Evolutionary conservation across 73 alveolate genomes (phyloP), one percentile per base, ranked within the genome.

Genomic region (Paramecium sexaurelia): DNA sequence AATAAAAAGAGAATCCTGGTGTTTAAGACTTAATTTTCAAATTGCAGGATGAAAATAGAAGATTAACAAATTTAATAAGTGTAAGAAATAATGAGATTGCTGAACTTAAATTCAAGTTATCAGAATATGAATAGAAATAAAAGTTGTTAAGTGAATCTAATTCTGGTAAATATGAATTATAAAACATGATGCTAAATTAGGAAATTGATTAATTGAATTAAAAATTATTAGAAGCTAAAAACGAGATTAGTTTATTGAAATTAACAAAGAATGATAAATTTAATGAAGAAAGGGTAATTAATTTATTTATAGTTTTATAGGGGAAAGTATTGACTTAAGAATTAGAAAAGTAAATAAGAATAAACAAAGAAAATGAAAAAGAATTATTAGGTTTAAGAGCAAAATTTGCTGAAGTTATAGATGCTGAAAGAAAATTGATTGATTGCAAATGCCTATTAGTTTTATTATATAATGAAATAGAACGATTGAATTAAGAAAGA

Each of bases 271-370:
- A 78, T 41, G 90, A 78, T 78, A 78, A 78, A 78, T 78, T 78
- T 27, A 78, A 26, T 41, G 90, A 78, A 78, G 90, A 78, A 22
- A 78, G 90, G 22, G 90, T 78, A 78, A 41, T 5, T 8, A 8
- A 29, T 35, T 32, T 29, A 26, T 40, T 78, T 9, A 22, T 17
- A 41, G 22, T 6, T 24, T 39, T 22, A n/a, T 78, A 78, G 90
- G 90, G 90, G 8, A 37, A 40, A 40, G 20, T 78, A 78, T 43
- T 78, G 27, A 78, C 90, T 22, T 43, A 78, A 78, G 90, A 78
- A 78, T 78, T 78, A 33, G 90, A 78, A 9, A 78, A 43, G 43
- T 78, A 78, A 55, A 78, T 45, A 10, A 24, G 55, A 33, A 78
- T 78, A 11, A 78, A 78, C 24, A 78, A 33, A 24, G 68, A 78